Evolutionary conservation across 345 rosid genomes (phyloP).

Genomic region (Turnera subulata): DNA sequence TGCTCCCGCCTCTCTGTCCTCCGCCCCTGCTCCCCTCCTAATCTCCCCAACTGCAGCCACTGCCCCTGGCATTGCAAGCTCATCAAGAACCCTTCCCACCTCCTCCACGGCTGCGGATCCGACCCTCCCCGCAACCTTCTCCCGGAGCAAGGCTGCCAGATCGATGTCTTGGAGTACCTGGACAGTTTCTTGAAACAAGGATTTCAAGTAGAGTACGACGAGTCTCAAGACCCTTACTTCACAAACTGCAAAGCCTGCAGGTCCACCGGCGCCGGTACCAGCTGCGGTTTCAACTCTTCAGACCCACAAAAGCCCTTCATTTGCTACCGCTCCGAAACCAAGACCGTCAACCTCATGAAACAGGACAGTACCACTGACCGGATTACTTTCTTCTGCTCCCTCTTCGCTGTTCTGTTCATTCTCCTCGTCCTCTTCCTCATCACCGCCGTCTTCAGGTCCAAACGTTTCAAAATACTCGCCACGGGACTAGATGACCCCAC

Average conservation of each 20-base stretch:
- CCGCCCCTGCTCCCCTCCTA: conserved; percentile 49
- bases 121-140: conserved; percentile 33
- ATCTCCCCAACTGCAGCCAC: conserved; percentile 53
- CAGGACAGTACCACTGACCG: conserved; percentile 29
- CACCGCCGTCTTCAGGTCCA: conserved; percentile 50
- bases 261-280: conserved; percentile 41
- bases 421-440: conserved; percentile 41
- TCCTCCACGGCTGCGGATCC: conserved; percentile 58
- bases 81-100: conserved; percentile 47
- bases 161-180: conserved; percentile 49
- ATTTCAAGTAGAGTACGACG: conserved; percentile 66
- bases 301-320: conserved; percentile 51
- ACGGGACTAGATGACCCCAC: conserved; percentile 60
- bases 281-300: conserved; percentile 71
- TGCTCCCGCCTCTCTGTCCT: conserved; percentile 72
- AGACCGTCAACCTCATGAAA: conserved; percentile 33
- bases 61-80: conserved; percentile 63
- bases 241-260: conserved; percentile 48
- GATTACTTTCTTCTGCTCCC: conserved; percentile 43
- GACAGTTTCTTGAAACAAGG: conserved; percentile 39
- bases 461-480: conserved; percentile 34
- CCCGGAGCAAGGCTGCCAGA: conserved; percentile 61
- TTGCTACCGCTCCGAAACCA: conserved; percentile 44
- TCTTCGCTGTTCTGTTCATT: conserved; percentile 53
- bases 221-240: conserved; percentile 59